Evolutionary conservation across 805 yeast species (phyloP).

Genomic region (Monosporozyma servazzii): DNA sequence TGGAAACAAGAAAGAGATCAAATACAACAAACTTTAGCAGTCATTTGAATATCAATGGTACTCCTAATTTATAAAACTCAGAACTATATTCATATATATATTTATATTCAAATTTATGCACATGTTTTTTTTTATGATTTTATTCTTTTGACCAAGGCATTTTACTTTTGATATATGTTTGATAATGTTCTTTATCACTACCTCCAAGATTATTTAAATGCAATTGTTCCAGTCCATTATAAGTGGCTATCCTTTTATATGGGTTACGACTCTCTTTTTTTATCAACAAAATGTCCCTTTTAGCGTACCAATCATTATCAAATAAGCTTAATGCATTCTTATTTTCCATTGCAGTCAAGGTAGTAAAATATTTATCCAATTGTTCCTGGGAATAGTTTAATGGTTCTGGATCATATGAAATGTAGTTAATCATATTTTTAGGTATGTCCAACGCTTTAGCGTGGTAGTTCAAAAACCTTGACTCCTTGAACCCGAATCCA

Average conservation of each 20-base stretch:
- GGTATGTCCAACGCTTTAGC: slow-evolving; percentile 42
- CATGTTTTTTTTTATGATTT: neutral
- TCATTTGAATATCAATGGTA: slow-evolving; percentile 17
- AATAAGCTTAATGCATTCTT: slow-evolving; percentile 47
- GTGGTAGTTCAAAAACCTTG: slow-evolving; percentile 50
- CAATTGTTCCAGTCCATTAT: slow-evolving; percentile 14
- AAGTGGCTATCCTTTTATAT: slow-evolving; percentile 35
- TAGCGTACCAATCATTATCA: slow-evolving; percentile 49
- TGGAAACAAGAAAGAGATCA: slow-evolving; percentile 54
- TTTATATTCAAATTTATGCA: neutral
- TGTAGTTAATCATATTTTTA: slow-evolving; percentile 33
- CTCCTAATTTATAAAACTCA: neutral
- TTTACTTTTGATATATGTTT: slow-evolving; percentile 14
- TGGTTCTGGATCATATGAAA: slow-evolving; percentile 53
- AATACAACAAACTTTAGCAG: slow-evolving; percentile 35
- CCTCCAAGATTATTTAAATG: slow-evolving; percentile 8
- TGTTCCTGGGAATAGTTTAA: slow-evolving; percentile 19
- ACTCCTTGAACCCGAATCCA: slow-evolving; percentile 67
- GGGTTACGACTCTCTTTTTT: slow-evolving; percentile 55
- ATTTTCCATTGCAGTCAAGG: slow-evolving; percentile 40
- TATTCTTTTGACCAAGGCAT: slow-evolving; percentile 26
- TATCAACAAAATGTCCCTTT: slow-evolving; percentile 32
- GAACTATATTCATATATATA: neutral
- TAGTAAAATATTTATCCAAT: slow-evolving; percentile 35
- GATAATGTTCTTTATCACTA: slow-evolving; percentile 15